Conservation (phyloP, 305 asterid genomes). For the Solanum aculeatissimum region DNA sequence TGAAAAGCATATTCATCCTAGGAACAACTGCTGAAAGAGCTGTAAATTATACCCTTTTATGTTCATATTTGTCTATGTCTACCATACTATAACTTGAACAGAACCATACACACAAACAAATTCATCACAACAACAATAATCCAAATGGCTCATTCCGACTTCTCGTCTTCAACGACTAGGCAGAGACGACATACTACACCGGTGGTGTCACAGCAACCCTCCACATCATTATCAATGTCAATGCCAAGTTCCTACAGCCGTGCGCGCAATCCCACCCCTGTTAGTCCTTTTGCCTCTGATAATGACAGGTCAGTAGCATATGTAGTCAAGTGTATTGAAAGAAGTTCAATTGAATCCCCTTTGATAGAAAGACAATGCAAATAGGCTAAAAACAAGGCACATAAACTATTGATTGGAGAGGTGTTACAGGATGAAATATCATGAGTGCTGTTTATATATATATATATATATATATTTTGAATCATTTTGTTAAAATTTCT, state of each 20-base stretch:
- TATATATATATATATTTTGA: neutral
- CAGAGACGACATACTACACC: constrained; percentile 39
- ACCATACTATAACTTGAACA: neutral
- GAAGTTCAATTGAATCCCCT: neutral
- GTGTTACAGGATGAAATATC: neutral
- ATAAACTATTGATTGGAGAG: neutral
- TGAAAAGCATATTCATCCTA: neutral
- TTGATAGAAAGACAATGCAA: neutral
- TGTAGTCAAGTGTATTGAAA: neutral
- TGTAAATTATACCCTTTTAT: neutral
- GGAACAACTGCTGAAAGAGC: neutral
- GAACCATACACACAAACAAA: neutral
- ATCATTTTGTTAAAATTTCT: neutral
- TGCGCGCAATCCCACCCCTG: constrained; percentile 28
- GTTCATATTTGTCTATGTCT: neutral
- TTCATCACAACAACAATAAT: neutral
- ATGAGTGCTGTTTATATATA: neutral
- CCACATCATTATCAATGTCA: constrained; percentile 41
- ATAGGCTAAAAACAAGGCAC: neutral
- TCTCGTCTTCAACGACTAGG: neutral
- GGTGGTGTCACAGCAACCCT: constrained; percentile 11
- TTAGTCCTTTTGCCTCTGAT: constrained; percentile 57
- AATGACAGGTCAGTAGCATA: constrained; percentile 16
- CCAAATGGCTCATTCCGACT: neutral
- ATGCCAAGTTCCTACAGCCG: constrained; percentile 21